Percentiles rank a stretch among this genome's conserved stretches.
Evolutionary conservation across 441 rosid species (phyloP).

Genomic region (Erodium trifolium): DNA sequence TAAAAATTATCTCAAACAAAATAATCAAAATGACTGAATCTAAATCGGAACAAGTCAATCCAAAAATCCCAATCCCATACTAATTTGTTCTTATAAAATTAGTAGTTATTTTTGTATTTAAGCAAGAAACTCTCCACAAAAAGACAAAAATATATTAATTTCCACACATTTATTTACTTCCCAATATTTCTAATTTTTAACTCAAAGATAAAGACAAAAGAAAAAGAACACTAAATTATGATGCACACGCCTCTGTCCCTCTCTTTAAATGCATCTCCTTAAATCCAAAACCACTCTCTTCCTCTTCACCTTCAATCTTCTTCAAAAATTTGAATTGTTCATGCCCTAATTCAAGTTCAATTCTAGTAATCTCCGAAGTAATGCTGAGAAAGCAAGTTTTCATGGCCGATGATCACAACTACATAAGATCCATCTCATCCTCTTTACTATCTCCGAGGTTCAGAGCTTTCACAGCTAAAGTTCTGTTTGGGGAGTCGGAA

Average conservation of each 20-base stretch:
- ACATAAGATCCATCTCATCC: conserved; percentile 23
- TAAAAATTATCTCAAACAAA: too few relatives aligned
- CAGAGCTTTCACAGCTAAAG: conserved; percentile 39
- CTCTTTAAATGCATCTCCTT: neutral
- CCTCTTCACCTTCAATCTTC: too few relatives aligned
- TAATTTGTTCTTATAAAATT: too few relatives aligned
- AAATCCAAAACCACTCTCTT: neutral
- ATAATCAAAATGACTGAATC: neutral
- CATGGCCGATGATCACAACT: conserved; percentile 40
- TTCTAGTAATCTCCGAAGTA: too few relatives aligned
- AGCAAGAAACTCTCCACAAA: neutral
- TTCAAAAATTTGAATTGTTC: too few relatives aligned
- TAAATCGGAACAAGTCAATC: neutral
- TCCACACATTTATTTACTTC: too few relatives aligned
- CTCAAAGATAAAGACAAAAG: neutral
- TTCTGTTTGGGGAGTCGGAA: conserved; percentile 22
- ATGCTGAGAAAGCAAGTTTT: conserved; percentile 15
- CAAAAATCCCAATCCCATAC: neutral
- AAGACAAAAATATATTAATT: neutral
- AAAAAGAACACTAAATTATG: too few relatives aligned
- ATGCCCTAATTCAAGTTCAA: too few relatives aligned
- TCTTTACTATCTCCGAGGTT: conserved; percentile 54
- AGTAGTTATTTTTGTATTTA: neutral
- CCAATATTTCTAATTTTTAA: too few relatives aligned
- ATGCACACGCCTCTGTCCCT: neutral